Conservation (phyloP, 108 stramenopile species). For the Nitzschia sp. region DNA sequence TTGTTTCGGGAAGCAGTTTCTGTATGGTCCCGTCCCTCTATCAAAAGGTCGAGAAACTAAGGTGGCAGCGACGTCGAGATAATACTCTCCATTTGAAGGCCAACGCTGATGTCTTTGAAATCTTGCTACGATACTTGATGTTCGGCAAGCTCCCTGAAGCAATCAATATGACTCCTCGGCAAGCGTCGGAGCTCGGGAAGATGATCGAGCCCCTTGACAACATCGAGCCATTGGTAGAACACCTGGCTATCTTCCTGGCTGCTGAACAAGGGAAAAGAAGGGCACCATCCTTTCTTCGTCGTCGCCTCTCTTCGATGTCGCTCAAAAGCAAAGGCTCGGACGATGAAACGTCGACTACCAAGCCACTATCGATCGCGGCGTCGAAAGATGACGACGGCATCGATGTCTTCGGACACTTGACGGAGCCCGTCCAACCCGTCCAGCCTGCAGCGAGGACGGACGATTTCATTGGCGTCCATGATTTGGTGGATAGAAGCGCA, state of each 20-base stretch:
- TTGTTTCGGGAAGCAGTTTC: constrained; percentile 25
- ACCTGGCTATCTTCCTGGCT: neutral
- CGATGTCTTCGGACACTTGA: too few species aligned
- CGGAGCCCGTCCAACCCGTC: too few species aligned
- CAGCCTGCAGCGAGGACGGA: neutral
- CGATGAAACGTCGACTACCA: neutral
- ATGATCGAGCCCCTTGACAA: constrained; percentile 9
- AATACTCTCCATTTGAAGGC: neutral
- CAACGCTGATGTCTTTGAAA: constrained; percentile 27
- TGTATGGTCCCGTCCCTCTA: constrained; percentile 27
- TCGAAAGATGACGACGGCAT: neutral
- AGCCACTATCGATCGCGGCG: neutral
- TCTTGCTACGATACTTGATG: constrained; percentile 20
- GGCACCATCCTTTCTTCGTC: constrained; percentile 3
- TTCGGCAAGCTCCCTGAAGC: constrained; percentile 2
- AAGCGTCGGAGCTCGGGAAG: constrained; percentile 1
- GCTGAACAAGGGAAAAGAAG: neutral
- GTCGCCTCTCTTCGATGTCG: neutral
- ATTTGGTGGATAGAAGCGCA: neutral
- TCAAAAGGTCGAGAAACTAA: constrained; percentile 15
- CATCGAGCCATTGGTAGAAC: neutral
- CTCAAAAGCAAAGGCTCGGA: neutral
- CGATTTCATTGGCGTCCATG: neutral
- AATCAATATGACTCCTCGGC: neutral
- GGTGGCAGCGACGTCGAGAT: constrained; percentile 2